phyloP scores from a whole-genome alignment of 352 stramenopile species.

The Pythium coloratum region DNA sequence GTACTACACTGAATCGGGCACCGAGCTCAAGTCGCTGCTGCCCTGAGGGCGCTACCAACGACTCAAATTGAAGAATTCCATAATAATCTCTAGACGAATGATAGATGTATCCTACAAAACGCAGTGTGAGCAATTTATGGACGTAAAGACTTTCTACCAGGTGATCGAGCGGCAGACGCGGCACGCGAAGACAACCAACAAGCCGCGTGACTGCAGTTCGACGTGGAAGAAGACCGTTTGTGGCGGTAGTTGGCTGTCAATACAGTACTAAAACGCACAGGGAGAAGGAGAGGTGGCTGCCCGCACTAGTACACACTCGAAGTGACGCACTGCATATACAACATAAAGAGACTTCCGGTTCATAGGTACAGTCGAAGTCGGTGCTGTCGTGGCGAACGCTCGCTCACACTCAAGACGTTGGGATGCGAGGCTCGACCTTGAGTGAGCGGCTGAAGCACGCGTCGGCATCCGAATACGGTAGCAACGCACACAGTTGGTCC shows the following conservation, averaged over 20 bases:
- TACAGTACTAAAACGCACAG: neutral
- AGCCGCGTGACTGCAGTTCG: too few species aligned
- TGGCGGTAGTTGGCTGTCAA: too few species aligned
- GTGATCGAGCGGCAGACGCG: too few species aligned
- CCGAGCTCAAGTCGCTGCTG: slow-evolving; percentile 50
- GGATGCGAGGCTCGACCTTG: slow-evolving; percentile 79
- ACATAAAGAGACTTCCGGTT: neutral
- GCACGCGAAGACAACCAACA: too few species aligned
- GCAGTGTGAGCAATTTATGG: too few species aligned
- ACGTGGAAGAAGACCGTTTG: too few species aligned
- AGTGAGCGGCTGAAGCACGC: slow-evolving; percentile 80
- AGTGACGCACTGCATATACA: neutral
- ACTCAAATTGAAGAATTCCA: neutral
- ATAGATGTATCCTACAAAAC: too few species aligned
- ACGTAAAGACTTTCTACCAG: too few species aligned
- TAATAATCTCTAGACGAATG: neutral
- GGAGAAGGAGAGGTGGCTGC: neutral
- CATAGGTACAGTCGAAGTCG: neutral
- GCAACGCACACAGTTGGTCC: slow-evolving; percentile 75
- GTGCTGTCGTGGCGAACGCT: neutral
- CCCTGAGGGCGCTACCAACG: slow-evolving; percentile 5
- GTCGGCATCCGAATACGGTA: slow-evolving; percentile 64
- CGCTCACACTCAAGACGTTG: slow-evolving; percentile 31
- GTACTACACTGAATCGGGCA: slow-evolving; percentile 23
- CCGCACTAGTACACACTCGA: neutral